Percentiles rank a stretch among this genome's conserved stretches.
phyloP scores from a whole-genome alignment of 306 rosid genomes.

The Rubus parviflorus region DNA sequence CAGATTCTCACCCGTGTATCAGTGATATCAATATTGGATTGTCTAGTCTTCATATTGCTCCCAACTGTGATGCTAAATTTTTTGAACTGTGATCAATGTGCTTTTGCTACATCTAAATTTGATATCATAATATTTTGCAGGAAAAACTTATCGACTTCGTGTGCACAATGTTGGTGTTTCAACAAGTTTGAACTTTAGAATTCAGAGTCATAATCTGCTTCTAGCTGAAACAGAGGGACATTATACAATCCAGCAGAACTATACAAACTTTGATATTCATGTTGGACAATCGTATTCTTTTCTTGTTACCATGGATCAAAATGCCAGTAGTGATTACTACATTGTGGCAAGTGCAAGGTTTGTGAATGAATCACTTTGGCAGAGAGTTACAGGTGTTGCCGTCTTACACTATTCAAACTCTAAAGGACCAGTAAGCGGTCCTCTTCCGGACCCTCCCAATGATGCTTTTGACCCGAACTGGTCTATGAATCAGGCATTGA shows the following conservation, averaged over 20 bases:
- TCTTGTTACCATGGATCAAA: conserved; percentile 73
- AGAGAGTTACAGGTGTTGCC: conserved; percentile 85
- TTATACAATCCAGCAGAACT: conserved; percentile 68
- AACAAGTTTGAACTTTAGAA: conserved; percentile 81
- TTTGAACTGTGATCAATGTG: neutral
- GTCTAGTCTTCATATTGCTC: neutral
- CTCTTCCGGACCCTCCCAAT: conserved; percentile 76
- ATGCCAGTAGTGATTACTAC: conserved; percentile 90
- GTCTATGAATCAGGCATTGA: conserved; percentile 78
- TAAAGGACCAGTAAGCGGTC: conserved; percentile 74
- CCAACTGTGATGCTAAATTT: neutral
- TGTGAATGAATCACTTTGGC: conserved; percentile 85
- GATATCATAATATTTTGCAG: conserved; percentile 43
- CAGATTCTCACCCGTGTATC: neutral
- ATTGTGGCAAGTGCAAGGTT: conserved; percentile 92
- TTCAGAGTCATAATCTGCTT: conserved; percentile 69
- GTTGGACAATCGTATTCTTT: conserved; percentile 90
- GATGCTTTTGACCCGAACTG: conserved; percentile 56
- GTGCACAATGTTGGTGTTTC: conserved; percentile 88
- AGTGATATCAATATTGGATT: neutral
- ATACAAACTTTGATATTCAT: conserved; percentile 69
- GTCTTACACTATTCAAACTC: conserved; percentile 75
- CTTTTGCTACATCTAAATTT: neutral
- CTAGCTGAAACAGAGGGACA: conserved; percentile 80
- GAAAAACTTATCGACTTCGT: conserved; percentile 77